Base-by-base conservation (phyloP, 2,329 filamentous ascomycete genomes). In the Leptographium radiaticola region DNA sequence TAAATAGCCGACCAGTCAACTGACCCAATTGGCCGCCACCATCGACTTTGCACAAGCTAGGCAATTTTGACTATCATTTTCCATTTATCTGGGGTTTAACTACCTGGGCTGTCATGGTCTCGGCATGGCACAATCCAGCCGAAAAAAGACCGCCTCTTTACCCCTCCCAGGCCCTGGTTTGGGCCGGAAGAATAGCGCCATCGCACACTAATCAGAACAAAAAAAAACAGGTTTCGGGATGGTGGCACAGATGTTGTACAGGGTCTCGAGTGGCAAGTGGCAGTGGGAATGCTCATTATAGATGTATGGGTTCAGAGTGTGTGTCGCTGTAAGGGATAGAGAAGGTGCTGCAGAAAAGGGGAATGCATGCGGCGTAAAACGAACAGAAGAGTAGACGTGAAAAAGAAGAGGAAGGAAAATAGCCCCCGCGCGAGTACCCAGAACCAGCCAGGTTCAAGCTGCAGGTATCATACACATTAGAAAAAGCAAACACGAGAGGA, bases 391-490 rank as follows among this genome's bases (percentile, higher is more conserved):
- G 42, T n/a, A 18, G 34, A 25, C 15, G 47, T 50, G 4, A 49
- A 36, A 52, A 42, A 39, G n/a, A 49, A 16, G 43, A 45, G 43
- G 34, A 38, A 56, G 39, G 52, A 42, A 30, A 43, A 47, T 54
- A 43, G 43, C 34, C 45, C 42, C 49, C 40, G 12, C 25, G 44
- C 18, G 36, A 56, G 52, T 54, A 55, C 56, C 58, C 55, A 54
- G 56, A 59, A 56, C 56, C 56, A 55, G 56, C 56, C 56, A 59
- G 57, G 56, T 50, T 53, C 31, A 44, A 48, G 51, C 49, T 55
- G 49, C 49, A 56, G 57, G 56, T 59, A 57, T 57, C 55, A 55
- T 59, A 54, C 51, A 58, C 51, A 54, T 56, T 48, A 52, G 16
- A 38, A 10, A 44, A 12, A 33, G 43, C 42, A 42, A 46, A 40